Base-by-base conservation (phyloP, 768 basidiomycete species). In the Amanita rubescens region DNA sequence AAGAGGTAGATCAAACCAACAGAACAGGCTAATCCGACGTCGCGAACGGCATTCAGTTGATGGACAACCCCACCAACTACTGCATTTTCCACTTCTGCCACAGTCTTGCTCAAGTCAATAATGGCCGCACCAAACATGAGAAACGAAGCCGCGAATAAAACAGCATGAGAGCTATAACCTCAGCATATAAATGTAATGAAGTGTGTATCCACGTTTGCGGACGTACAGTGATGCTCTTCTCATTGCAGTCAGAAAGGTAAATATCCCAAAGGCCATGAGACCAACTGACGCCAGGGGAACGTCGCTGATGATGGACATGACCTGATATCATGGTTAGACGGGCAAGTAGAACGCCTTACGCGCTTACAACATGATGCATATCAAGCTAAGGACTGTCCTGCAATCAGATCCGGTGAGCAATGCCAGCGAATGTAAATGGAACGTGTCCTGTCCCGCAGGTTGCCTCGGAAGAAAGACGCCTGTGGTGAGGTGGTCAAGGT, bases 201-300 rank as follows among this genome's bases (percentile, higher is more conserved):
- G 30, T 47, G 15, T n/a, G 12, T 45, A 30, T 10, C 27, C 27
- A 8, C 8, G 27, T 19, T 49, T 22, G 39, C 27, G 10, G 68
- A 39, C 82, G 49, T 59, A 85, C 84, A 75, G 54, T 53, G 73
- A 72, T 33, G 79, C 63, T 49, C 78, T 79, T 57, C 72, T 78
- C 65, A 80, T 68, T 20, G 75, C 60, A 37, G 84, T 62, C 60
- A 83, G 70, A 61, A 85, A 79, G 11, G 75, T 72, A 48, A 82
- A 78, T 38, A 80, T 69, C 12, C 78, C 83, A 51, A 87, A 78
- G 20, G 76, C 76, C 62, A 85, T 67, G n/a, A 86, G 69, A 32
- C 85, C 87, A 38, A 81, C 75, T 57, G 76, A 78, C 60, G 85
- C 78, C 57, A 85, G 71, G 19, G 87, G 87, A 51, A 88, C 80